phyloP scores from a whole-genome alignment of 345 rosid genomes.

The Lumnitzera littorea region DNA sequence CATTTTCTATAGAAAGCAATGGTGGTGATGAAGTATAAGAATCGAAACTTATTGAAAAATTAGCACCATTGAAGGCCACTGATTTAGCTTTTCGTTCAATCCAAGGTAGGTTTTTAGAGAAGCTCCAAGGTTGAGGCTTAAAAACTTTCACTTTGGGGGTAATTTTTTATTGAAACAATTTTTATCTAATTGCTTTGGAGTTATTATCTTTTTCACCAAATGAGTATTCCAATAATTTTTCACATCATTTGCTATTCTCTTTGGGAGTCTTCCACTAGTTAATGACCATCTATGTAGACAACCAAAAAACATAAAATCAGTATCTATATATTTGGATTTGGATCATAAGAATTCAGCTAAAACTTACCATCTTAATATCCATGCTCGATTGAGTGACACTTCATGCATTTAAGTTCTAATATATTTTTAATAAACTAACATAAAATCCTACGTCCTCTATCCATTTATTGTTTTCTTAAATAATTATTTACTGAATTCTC shows the following conservation, averaged over 20 bases:
- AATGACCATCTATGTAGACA: constrained; percentile 20
- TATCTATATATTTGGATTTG: no score
- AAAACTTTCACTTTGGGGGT: background rate
- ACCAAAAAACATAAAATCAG: background rate
- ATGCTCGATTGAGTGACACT: no score
- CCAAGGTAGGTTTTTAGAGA: constrained; percentile 6
- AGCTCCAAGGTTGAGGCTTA: constrained; percentile 1
- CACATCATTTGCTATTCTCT: constrained; percentile 26
- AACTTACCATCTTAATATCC: no score
- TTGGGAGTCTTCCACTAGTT: constrained; percentile 24
- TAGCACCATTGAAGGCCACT: background rate
- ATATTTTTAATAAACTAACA: no score
- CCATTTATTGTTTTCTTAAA: no score
- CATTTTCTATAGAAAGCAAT: background rate
- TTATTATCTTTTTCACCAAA: background rate
- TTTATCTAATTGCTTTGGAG: background rate
- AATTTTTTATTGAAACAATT: background rate
- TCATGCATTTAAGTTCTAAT: no score
- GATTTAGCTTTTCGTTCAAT: background rate
- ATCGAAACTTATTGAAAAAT: background rate
- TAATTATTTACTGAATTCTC: no score
- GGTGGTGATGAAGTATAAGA: background rate
- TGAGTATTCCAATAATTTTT: constrained; percentile 22
- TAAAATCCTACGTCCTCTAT: no score
- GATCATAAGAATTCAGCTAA: no score